Evolutionary conservation across 176 grass and related monocot species (phyloP), one percentile per base, ranked within the genome.

Genomic region (Avena eriantha): DNA sequence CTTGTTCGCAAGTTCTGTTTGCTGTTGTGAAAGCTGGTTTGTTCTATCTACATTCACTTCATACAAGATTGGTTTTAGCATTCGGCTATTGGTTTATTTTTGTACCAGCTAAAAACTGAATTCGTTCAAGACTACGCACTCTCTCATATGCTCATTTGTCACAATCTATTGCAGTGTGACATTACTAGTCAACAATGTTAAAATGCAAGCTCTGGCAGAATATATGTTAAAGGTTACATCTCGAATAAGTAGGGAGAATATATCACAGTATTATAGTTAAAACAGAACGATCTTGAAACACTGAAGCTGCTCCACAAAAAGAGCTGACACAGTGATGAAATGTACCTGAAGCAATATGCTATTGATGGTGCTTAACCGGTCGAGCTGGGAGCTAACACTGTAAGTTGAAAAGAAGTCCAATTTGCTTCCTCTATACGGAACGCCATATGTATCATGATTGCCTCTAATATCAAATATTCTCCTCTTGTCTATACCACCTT

Each of bases 361-460:
- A 83, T 82, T 88, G 48, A 98, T 82, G 61, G 78, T 88, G 63
- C 91, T 89, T 85, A 89, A 78, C 67, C 88, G 85, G 69, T 90
- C 73, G 85, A 92, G 86, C 61, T 91, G 87, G 31, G 93, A 89
- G 82, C 76, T 95, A 65, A 98, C 88, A 51, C 93, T 93, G 78
- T 95, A 90, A 79, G 84, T 90, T 80, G 95, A 90, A 68, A 98
- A 98, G 75, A 95, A 95, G 69, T 93, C 95, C 70, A 93, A 83
- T 48, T 93, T 26, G 21, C 88, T 81, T 71, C 85, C 92, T 85
- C 85, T 94, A 84, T 79, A 74, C 22, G 96, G 93, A 86, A 98
- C 90, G 87, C 96, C 96, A 85, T 98, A 98, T 57, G 90, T 95
- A 79, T 98, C 96, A 89, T 98, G 96, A 92, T 98, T 98, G 54